Evolutionary conservation across 768 basidiomycete genomes (phyloP).

Genomic region (Austroboletus eburneus): DNA sequence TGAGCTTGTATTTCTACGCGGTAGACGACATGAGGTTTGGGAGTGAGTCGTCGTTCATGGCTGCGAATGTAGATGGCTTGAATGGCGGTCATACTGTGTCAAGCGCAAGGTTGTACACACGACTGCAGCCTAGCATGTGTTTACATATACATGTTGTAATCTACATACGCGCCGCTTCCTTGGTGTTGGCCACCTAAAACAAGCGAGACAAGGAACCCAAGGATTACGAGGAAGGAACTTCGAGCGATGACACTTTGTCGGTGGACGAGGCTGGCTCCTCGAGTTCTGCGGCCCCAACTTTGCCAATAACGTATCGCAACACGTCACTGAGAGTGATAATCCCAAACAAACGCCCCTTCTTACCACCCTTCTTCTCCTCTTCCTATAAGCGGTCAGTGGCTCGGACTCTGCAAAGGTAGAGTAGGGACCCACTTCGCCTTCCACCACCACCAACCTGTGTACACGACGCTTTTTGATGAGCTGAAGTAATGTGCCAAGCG

Average conservation of each 20-base stretch:
- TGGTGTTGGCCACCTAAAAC: conserved; percentile 4
- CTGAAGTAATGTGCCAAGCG: conserved; percentile 83
- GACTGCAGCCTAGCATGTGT: neutral
- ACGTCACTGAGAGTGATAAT: conserved; percentile 90
- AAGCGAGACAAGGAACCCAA: too few species aligned
- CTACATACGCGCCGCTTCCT: too few species aligned
- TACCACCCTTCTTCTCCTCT: conserved; percentile 75
- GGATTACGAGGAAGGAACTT: conserved; percentile 15
- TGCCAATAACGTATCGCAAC: conserved; percentile 74
- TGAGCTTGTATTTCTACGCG: conserved; percentile 81
- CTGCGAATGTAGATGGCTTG: conserved; percentile 70
- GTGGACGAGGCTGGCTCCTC: conserved; percentile 22
- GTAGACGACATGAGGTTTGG: conserved; percentile 81
- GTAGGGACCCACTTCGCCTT: conserved; percentile 64
- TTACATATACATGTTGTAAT: conserved; percentile 14
- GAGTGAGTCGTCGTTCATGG: conserved; percentile 62
- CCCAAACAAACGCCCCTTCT: conserved; percentile 78
- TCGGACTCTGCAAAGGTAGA: neutral
- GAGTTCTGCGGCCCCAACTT: conserved; percentile 41
- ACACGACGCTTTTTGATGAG: conserved; percentile 92
- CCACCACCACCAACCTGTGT: conserved; percentile 92
- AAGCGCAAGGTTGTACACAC: conserved; percentile 4
- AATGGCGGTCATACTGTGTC: conserved; percentile 57
- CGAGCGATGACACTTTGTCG: conserved; percentile 14
- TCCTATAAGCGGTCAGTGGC: conserved; percentile 44